Conservation (phyloP, 805 yeast genomes). For the Schwanniomyces polymorphus region DNA sequence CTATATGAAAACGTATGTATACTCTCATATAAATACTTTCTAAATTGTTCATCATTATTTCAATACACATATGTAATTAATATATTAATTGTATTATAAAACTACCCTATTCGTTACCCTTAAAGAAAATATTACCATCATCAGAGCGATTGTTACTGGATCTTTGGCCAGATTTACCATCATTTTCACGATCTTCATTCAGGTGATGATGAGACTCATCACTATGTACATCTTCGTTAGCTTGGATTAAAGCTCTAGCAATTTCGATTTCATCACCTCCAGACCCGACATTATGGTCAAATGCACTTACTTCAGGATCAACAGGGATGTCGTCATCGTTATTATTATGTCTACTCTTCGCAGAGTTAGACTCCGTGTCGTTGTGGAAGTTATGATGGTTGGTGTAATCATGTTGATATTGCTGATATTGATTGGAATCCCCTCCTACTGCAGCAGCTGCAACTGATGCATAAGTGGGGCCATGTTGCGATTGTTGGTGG, state of each 20-base stretch:
- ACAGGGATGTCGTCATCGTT: constrained; percentile 46
- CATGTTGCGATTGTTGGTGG: constrained; percentile 15
- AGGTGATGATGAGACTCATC: constrained; percentile 6
- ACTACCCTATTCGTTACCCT: constrained; percentile 6
- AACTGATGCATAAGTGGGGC: constrained; percentile 25
- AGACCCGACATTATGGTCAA: constrained; percentile 38
- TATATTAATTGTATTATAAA: background rate
- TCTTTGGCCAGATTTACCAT: background rate
- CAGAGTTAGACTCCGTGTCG: constrained; percentile 9
- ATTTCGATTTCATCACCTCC: constrained; percentile 61
- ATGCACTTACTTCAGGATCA: constrained; percentile 59
- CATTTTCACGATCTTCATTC: constrained; percentile 5
- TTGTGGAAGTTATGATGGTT: constrained; percentile 8
- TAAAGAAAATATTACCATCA: constrained; percentile 19
- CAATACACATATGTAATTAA: constrained; percentile 2
- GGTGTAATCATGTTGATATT: constrained; percentile 12
- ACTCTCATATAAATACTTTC: background rate
- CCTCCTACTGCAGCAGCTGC: constrained; percentile 32
- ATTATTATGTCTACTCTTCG: constrained; percentile 8
- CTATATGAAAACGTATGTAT: background rate
- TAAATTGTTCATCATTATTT: constrained; percentile 3
- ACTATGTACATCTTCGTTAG: constrained; percentile 41
- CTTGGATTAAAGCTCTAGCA: constrained; percentile 65
- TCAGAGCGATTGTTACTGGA: constrained; percentile 7
- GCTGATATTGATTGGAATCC: constrained; percentile 17